Percentiles rank a stretch among this genome's conserved stretches.
phyloP scores from a whole-genome alignment of 495 filamentous ascomycete genomes.

The Staphylotrichum tortipilum region DNA sequence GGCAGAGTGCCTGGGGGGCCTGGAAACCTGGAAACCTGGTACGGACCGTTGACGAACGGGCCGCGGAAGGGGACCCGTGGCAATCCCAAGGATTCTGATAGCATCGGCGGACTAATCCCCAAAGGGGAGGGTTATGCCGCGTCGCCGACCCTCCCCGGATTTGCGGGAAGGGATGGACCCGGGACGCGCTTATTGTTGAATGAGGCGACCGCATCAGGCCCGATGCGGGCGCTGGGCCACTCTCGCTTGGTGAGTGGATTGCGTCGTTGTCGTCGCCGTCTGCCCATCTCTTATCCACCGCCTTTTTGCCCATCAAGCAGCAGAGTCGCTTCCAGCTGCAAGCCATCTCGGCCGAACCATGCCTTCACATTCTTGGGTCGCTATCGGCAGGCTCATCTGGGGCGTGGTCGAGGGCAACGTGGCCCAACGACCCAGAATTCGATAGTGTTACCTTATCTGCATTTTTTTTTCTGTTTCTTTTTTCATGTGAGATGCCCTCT shows the following conservation, averaged over 20 bases:
- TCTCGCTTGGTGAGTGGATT: neutral
- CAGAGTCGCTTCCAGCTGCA: neutral
- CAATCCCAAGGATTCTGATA: conserved; percentile 16
- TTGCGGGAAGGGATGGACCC: conserved; percentile 10
- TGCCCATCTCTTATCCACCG: too few relatives aligned
- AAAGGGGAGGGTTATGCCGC: conserved; percentile 18
- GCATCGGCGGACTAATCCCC: conserved; percentile 13
- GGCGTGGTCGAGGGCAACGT: neutral
- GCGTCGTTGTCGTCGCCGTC: too few relatives aligned
- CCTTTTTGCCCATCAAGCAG: conserved; percentile 7
- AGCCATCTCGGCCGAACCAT: neutral
- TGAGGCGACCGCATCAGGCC: conserved; percentile 1
- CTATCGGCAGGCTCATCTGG: conserved; percentile 4
- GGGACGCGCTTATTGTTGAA: conserved; percentile 7
- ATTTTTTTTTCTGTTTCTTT: too few relatives aligned
- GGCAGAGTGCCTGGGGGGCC: too few relatives aligned
- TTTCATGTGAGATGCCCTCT: neutral
- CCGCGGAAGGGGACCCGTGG: conserved; percentile 24
- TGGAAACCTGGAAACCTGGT: conserved; percentile 13
- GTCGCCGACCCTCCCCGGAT: conserved; percentile 18
- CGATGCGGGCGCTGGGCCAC: conserved; percentile 3
- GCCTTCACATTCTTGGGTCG: conserved; percentile 4
- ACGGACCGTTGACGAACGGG: conserved; percentile 24
- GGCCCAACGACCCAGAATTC: too few relatives aligned
- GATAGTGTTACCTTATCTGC: too few relatives aligned